Evolutionary conservation across 805 yeast species (phyloP).

Genomic region (Diddensiella santjacobensis): DNA sequence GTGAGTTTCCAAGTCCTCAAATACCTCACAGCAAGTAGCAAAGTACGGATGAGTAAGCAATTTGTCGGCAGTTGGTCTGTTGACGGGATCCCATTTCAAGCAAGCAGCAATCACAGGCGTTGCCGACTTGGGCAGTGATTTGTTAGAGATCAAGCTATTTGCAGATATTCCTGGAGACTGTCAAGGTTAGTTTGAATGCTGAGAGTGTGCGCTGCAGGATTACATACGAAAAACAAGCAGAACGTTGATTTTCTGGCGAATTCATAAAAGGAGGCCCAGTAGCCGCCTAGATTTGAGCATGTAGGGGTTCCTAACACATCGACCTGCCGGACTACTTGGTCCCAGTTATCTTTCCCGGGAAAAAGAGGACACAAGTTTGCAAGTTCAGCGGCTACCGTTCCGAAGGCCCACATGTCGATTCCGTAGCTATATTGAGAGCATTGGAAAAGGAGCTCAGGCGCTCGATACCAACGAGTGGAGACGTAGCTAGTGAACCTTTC

Average conservation of each 20-base stretch:
- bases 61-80: conserved; percentile 21
- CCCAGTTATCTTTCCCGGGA: conserved; percentile 76
- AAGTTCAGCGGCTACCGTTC: conserved; percentile 83
- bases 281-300: conserved; percentile 23
- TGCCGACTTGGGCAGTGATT: neutral
- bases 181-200: neutral
- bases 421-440: conserved; percentile 74
- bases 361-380: conserved; percentile 74
- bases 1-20: too few relatives aligned
- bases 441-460: conserved; percentile 85
- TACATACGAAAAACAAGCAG: too few relatives aligned
- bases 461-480: conserved; percentile 94
- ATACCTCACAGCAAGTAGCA: conserved; percentile 1
- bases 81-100: conserved; percentile 73
- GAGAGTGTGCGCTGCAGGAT: too few relatives aligned
- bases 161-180: conserved; percentile 34
- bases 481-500: conserved; percentile 75
- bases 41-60: conserved; percentile 19
- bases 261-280: conserved; percentile 16
- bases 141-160: conserved; percentile 1
- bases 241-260: neutral
- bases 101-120: conserved; percentile 35
- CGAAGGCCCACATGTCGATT: conserved; percentile 91
- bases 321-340: conserved; percentile 69
- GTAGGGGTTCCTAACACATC: conserved; percentile 72